These are phyloP conservation scores for Cenchrus fungigraminus DNA, from an alignment of 176 grass and related monocot genomes.

Conservation along the genomic window DNA sequence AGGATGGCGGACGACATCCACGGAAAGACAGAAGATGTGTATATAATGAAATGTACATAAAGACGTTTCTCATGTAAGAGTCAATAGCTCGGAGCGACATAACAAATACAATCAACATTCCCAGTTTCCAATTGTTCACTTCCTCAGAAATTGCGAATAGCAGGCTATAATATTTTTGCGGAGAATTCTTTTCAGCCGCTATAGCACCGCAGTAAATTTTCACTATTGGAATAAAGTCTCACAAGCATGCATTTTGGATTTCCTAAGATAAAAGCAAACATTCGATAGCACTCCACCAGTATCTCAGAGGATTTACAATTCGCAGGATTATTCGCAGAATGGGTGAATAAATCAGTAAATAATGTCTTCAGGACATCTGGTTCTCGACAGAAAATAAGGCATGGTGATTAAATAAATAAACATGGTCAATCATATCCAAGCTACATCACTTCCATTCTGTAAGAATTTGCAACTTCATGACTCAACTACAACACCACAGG, in stretches of 20 bases:
- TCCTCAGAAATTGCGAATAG: not conserved
- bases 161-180: too few relatives aligned
- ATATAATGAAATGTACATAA: too few relatives aligned
- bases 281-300: too few relatives aligned
- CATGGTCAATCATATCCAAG: not conserved
- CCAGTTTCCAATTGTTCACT: not conserved
- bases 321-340: too few relatives aligned
- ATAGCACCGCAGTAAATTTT: too few relatives aligned
- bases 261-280: not conserved
- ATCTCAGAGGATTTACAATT: too few relatives aligned
- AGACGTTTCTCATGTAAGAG: not conserved
- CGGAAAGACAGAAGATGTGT: not conserved
- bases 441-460: not conserved
- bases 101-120: not conserved
- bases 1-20: too few relatives aligned
- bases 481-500: constrained; percentile 9
- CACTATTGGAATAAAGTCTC: too few relatives aligned
- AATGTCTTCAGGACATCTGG: too few relatives aligned
- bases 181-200: too few relatives aligned
- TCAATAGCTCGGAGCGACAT: not conserved
- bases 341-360: not conserved
- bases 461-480: not conserved
- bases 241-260: too few relatives aligned
- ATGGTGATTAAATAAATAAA: not conserved
- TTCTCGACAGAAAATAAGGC: not conserved